Conservation (phyloP, 352 stramenopile species). For the Globisporangium iwayamae region DNA sequence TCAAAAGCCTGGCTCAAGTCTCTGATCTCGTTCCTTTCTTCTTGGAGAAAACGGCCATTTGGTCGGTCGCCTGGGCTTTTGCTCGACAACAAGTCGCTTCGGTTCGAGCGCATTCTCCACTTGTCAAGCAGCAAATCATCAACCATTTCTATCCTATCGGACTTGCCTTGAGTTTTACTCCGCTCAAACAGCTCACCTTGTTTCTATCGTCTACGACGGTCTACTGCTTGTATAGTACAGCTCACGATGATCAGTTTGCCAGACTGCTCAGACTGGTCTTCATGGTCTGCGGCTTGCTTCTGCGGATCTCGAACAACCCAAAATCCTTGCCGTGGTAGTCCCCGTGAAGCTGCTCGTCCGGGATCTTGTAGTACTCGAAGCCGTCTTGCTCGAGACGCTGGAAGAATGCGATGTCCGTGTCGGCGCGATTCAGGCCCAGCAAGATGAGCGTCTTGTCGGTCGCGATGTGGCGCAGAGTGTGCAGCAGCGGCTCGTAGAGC, state of each 20-base stretch:
- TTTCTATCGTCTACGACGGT: not conserved
- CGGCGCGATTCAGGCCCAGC: slow-evolving; percentile 67
- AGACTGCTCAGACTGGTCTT: not conserved
- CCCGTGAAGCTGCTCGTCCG: slow-evolving; percentile 45
- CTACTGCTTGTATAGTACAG: not conserved
- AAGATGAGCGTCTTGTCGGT: slow-evolving; percentile 47
- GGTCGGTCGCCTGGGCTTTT: too few relatives aligned
- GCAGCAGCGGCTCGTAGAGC: slow-evolving; percentile 70
- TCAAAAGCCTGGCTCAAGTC: too few relatives aligned
- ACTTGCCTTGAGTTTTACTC: not conserved
- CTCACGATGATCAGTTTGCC: not conserved
- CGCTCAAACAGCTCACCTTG: not conserved
- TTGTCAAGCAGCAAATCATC: too few relatives aligned
- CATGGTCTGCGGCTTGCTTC: not conserved
- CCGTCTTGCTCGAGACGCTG: slow-evolving; percentile 55
- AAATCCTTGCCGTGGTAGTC: slow-evolving; percentile 77
- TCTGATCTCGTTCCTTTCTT: too few relatives aligned
- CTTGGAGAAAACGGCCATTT: too few relatives aligned
- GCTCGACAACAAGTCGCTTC: too few relatives aligned
- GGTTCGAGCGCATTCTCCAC: not conserved
- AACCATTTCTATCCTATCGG: not conserved
- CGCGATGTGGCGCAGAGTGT: slow-evolving; percentile 52
- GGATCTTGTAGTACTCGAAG: slow-evolving; percentile 85
- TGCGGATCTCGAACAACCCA: slow-evolving; percentile 68
- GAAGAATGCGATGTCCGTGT: slow-evolving; percentile 71